A percentile compares a stretch with the other conserved stretches of the same genome.
phyloP scores from a whole-genome alignment of 2,329 filamentous ascomycete species.

The Aspergillus luchuensis region DNA sequence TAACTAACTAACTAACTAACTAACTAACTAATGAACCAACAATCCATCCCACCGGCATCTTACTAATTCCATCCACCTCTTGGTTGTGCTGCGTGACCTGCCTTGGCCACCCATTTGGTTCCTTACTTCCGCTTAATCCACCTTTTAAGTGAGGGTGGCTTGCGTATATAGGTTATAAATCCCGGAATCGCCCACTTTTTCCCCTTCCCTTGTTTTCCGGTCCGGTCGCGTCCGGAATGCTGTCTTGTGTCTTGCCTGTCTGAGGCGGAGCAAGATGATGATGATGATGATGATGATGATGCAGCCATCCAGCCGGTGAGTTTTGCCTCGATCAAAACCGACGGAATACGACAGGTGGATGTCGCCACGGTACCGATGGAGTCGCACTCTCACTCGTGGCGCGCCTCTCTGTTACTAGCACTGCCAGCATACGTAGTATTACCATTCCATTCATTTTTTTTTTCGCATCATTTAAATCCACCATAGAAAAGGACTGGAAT shows the following conservation, averaged over 20 bases:
- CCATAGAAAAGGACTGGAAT: background rate
- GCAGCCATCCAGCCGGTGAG: background rate
- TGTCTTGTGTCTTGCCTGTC: background rate
- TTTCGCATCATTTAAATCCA: background rate
- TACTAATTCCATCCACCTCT: background rate
- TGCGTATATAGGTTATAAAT: background rate
- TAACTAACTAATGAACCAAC: too few species aligned
- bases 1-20: too few species aligned
- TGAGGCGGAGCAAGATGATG: background rate
- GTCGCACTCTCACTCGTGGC: background rate
- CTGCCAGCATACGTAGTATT: background rate
- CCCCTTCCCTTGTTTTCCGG: background rate
- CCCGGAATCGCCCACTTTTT: background rate
- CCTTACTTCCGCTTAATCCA: background rate
- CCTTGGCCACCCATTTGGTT: background rate
- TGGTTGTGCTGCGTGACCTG: background rate
- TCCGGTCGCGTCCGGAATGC: background rate
- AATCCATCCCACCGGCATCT: background rate
- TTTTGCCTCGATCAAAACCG: background rate
- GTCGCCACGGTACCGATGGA: background rate
- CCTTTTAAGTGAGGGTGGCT: background rate
- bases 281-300: background rate
- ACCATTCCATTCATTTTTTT: background rate
- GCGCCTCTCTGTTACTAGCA: background rate
- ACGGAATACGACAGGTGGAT: constrained; percentile 1